Base-by-base conservation (phyloP, 306 rosid genomes). In the Quillaja saponaria region DNA sequence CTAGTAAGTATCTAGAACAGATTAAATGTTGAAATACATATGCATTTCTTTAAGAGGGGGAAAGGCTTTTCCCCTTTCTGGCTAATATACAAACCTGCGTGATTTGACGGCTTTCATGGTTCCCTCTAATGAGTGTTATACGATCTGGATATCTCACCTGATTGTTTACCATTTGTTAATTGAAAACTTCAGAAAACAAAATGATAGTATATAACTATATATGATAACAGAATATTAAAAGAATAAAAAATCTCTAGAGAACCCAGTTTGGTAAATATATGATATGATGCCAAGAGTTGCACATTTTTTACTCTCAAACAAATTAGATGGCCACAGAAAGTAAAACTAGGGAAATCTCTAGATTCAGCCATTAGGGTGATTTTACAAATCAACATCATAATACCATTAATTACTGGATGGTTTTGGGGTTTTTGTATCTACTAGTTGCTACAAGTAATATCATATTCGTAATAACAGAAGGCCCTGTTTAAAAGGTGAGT, bases 61-160 rank as follows among this genome's bases (percentile, higher is more conserved):
- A 39, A 7, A 7, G 13, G 56, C 31, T 50, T 62, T 38, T 55
- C 28, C 59, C 33, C 69, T 57, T 19, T 62, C 53, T 13, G 44
- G 53, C 41, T 68, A 18, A 55, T 47, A 42, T 45, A 59, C 81
- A 64, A 80, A 94, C 99, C 99, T 94, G 99, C 21, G 99, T 94
- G 78, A 94, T 94, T 65, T 90, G 99, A 47, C 99, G 99, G 76
- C 99, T 94, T 78, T 94, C 99, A 54, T 94, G 97, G 74, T 94
- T 94, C 71, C 97, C 99, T 75, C 99, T 76, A n/a, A 94, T 94
- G 61, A 90, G 97, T 63, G 99, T 94, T 78, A 94, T 90, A 66
- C 99, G 95, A 72, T 94, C 97, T 33, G 99, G 99, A 85, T 94
- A 94, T 70, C 99, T 83, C 65, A 94, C 99, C 99, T 94, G 87